These are phyloP conservation scores for Spiromastix sp. DNA, from an alignment of 2,329 filamentous ascomycete species.

Conservation along the genomic window DNA sequence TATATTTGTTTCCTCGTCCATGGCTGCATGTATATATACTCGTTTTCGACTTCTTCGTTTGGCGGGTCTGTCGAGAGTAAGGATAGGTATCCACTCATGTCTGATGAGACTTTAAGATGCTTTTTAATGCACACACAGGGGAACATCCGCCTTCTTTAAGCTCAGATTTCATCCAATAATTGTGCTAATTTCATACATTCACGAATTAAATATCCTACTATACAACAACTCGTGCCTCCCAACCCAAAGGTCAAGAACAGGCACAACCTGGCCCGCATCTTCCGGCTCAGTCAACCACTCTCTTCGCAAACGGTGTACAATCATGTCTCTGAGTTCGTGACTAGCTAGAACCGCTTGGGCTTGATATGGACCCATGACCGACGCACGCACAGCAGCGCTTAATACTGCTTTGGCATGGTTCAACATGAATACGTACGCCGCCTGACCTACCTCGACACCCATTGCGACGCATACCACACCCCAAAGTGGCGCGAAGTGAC, in stretches of 20 bases:
- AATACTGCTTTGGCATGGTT: slow-evolving; percentile 55
- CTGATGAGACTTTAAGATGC: too few relatives aligned
- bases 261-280: slow-evolving; percentile 51
- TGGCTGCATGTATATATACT: too few relatives aligned
- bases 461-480: slow-evolving; percentile 46
- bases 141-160: too few relatives aligned
- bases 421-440: slow-evolving; percentile 52
- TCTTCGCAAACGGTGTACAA: slow-evolving; percentile 38
- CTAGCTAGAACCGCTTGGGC: slow-evolving; percentile 50
- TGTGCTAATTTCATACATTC: too few relatives aligned
- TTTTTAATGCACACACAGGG: too few relatives aligned
- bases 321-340: slow-evolving; percentile 40
- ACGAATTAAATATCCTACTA: slow-evolving; percentile 59
- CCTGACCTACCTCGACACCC: slow-evolving; percentile 40
- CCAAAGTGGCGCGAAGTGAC: slow-evolving; percentile 53
- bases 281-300: slow-evolving; percentile 40
- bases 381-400: slow-evolving; percentile 52
- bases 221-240: slow-evolving; percentile 56
- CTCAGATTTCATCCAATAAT: too few relatives aligned
- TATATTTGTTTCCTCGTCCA: too few relatives aligned
- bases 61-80: too few relatives aligned
- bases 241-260: slow-evolving; percentile 53
- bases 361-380: slow-evolving; percentile 57
- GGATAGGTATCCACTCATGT: too few relatives aligned
- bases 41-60: too few relatives aligned